phyloP scores from a whole-genome alignment of 768 basidiomycete genomes.

The Bullera alba region DNA sequence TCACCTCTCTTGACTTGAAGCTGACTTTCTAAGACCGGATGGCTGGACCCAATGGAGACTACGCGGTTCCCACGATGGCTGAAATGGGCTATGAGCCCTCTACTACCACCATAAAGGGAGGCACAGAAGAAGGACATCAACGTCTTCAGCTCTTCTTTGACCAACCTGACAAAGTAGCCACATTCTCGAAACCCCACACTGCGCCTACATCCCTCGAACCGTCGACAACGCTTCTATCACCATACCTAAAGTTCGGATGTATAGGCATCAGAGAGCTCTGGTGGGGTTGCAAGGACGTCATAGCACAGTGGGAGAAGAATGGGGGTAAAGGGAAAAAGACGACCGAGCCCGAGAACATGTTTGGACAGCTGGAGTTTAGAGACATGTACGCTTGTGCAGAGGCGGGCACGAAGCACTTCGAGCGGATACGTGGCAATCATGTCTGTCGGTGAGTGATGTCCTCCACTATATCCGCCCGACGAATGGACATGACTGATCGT shows the following conservation, averaged over 20 bases:
- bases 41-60: conserved; percentile 37
- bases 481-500: background rate
- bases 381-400: conserved; percentile 48
- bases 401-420: conserved; percentile 40
- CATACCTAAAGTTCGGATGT: conserved; percentile 47
- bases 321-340: conserved; percentile 33
- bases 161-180: conserved; percentile 34
- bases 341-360: conserved; percentile 45
- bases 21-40: conserved; percentile 24
- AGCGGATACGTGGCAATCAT: conserved; percentile 44
- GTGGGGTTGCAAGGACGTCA: conserved; percentile 41
- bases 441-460: conserved; percentile 33
- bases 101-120: conserved; percentile 41
- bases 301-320: conserved; percentile 24
- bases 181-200: conserved; percentile 47
- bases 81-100: conserved; percentile 37
- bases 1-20: background rate
- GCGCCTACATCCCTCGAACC: conserved; percentile 45
- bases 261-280: conserved; percentile 45
- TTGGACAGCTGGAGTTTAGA: conserved; percentile 43
- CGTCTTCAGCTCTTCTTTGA: conserved; percentile 31
- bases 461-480: background rate
- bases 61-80: conserved; percentile 44
- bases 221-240: conserved; percentile 38
- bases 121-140: conserved; percentile 38